A percentile compares a stretch with the other conserved stretches of the same genome.
These are phyloP conservation scores for Phalaenopsis hybrid DNA, from an alignment of 116 monocot genomes.

Conservation along the genomic window DNA sequence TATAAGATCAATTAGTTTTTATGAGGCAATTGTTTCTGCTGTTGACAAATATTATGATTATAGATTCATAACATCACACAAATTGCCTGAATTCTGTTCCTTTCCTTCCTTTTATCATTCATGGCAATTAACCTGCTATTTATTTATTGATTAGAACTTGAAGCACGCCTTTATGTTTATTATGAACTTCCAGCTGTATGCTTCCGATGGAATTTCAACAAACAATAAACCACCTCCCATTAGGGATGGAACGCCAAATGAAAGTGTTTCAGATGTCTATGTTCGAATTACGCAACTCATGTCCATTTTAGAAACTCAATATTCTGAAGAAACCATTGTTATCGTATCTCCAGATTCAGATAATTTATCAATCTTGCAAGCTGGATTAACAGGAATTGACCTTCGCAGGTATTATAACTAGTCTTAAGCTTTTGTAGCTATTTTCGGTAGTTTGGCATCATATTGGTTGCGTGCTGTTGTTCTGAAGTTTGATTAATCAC, in stretches of 20 bases:
- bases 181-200: slow-evolving; percentile 51
- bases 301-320: slow-evolving; percentile 89
- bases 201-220: slow-evolving; percentile 65
- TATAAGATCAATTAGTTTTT: background rate
- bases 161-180: background rate
- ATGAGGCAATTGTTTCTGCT: background rate
- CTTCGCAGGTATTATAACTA: slow-evolving; percentile 54
- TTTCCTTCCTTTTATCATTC: background rate
- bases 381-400: slow-evolving; percentile 72
- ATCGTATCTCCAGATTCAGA: slow-evolving; percentile 90
- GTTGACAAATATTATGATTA: too few relatives aligned
- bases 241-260: slow-evolving; percentile 78
- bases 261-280: slow-evolving; percentile 87
- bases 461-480: background rate
- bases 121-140: background rate
- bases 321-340: slow-evolving; percentile 70
- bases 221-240: slow-evolving; percentile 72
- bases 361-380: slow-evolving; percentile 72
- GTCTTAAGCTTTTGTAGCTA: background rate
- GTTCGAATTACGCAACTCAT: slow-evolving; percentile 79
- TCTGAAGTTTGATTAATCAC: background rate
- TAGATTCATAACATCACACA: too few relatives aligned
- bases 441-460: background rate
- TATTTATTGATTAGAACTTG: background rate
- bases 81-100: background rate